Conservation (phyloP, 1,139 yeast genomes). For the Eremothecium gossypii region DNA sequence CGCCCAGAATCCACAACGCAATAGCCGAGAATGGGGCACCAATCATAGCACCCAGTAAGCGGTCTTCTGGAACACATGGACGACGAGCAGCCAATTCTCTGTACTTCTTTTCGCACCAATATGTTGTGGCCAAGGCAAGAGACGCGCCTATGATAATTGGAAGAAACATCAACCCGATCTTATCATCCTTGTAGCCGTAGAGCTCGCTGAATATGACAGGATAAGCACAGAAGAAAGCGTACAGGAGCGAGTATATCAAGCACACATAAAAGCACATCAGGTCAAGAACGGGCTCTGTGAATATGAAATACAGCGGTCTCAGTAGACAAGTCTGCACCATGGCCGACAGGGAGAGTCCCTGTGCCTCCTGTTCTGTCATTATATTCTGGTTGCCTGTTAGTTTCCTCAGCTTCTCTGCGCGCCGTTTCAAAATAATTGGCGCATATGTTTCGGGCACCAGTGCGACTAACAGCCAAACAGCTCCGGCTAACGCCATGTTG, state of each 20-base stretch:
- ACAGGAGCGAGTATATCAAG: conserved; percentile 73
- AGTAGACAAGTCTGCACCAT: conserved; percentile 57
- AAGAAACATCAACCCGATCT: conserved; percentile 73
- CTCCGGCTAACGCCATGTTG: conserved; percentile 85
- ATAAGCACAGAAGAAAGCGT: conserved; percentile 87
- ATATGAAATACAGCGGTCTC: conserved; percentile 65
- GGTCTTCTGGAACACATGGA: conserved; percentile 76
- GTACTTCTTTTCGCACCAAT: conserved; percentile 57
- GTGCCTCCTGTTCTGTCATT: conserved; percentile 88
- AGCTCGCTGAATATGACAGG: conserved; percentile 64
- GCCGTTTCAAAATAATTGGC: conserved; percentile 67
- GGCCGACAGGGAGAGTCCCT: conserved; percentile 56
- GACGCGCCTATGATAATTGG: conserved; percentile 83
- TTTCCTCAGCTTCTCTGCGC: conserved; percentile 62
- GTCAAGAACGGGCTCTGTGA: conserved; percentile 77
- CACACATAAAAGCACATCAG: conserved; percentile 79
- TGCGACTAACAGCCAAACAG: conserved; percentile 57
- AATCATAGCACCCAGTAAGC: conserved; percentile 78
- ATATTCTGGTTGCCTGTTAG: conserved; percentile 75
- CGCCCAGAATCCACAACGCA: conserved; percentile 80
- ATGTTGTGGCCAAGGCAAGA: conserved; percentile 63
- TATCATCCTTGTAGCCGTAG: conserved; percentile 59
- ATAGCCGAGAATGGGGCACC: conserved; percentile 88
- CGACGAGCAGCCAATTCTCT: conserved; percentile 43
- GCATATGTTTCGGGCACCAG: conserved; percentile 84